Conservation (phyloP, 2,329 filamentous ascomycete species). For the Fusarium dlaminii region DNA sequence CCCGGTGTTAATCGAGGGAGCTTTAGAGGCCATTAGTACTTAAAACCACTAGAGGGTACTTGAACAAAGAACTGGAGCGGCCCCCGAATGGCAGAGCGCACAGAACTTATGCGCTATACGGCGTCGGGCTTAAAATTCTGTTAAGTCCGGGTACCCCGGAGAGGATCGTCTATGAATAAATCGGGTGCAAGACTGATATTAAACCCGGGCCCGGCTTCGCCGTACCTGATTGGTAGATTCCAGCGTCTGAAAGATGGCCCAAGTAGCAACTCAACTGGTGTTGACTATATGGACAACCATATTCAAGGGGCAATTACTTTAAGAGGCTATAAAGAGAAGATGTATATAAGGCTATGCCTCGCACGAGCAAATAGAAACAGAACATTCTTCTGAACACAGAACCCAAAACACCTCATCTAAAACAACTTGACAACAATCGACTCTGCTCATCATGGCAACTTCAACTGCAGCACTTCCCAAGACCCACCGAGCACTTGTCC, state of each 20-base stretch:
- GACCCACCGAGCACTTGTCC: background rate
- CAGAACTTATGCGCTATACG: background rate
- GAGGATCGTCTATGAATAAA: rapidly evolving
- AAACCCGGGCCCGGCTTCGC: background rate
- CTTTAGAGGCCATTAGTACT: background rate
- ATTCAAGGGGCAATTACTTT: background rate
- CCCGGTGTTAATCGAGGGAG: background rate
- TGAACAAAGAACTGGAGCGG: background rate
- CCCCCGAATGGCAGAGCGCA: rapidly evolving
- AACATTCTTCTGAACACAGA: rapidly evolving
- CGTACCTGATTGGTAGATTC: rapidly evolving
- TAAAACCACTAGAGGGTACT: rapidly evolving
- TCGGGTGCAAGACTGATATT: background rate
- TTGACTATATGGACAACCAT: too few relatives aligned
- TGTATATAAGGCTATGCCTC: background rate
- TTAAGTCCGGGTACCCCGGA: background rate
- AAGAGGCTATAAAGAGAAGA: too few relatives aligned
- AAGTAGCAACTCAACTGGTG: background rate
- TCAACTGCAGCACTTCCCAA: background rate
- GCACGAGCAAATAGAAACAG: rapidly evolving
- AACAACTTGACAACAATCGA: background rate
- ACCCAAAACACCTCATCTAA: background rate
- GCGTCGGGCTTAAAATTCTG: background rate
- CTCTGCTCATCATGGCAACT: background rate
- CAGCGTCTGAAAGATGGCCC: background rate